Conservation (phyloP, 2,329 filamentous ascomycete genomes). For the Botryosphaeria dothidea region DNA sequence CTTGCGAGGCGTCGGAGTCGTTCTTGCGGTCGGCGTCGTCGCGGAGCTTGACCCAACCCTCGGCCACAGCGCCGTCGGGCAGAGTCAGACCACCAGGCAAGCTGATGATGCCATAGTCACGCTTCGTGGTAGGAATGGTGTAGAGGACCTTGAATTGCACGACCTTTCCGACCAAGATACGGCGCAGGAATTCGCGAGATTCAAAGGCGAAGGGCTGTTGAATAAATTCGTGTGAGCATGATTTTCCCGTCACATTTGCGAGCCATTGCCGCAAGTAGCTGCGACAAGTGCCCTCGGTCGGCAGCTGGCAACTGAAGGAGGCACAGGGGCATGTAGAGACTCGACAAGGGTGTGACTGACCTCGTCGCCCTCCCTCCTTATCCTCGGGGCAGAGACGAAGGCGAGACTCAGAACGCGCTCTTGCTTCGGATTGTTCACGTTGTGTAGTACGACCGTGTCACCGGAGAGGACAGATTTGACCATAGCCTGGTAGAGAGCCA, state of each 20-base stretch:
- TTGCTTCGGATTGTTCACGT: slow-evolving; percentile 75
- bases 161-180: slow-evolving; percentile 79
- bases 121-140: slow-evolving; percentile 75
- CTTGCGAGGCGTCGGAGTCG: slow-evolving; percentile 71
- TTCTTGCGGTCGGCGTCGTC: slow-evolving; percentile 94
- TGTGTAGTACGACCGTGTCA: slow-evolving; percentile 84
- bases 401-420: slow-evolving; percentile 89
- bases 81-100: slow-evolving; percentile 61
- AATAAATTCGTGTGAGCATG: not conserved
- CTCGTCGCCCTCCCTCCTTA: slow-evolving; percentile 88
- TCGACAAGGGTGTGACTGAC: slow-evolving; percentile 39
- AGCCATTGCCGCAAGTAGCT: not conserved
- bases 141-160: slow-evolving; percentile 86
- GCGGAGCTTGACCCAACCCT: slow-evolving; percentile 89
- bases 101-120: slow-evolving; percentile 83
- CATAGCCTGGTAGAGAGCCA: slow-evolving; percentile 32
- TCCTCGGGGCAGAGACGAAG: slow-evolving; percentile 84
- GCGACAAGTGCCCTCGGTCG: not conserved
- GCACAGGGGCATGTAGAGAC: not conserved
- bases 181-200: slow-evolving; percentile 89
- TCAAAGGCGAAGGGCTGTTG: slow-evolving; percentile 77
- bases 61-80: slow-evolving; percentile 80
- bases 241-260: not conserved
- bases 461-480: slow-evolving; percentile 95
- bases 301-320: not conserved